Base-by-base conservation (phyloP, 306 rosid species). In the Notholithocarpus densiflorus region DNA sequence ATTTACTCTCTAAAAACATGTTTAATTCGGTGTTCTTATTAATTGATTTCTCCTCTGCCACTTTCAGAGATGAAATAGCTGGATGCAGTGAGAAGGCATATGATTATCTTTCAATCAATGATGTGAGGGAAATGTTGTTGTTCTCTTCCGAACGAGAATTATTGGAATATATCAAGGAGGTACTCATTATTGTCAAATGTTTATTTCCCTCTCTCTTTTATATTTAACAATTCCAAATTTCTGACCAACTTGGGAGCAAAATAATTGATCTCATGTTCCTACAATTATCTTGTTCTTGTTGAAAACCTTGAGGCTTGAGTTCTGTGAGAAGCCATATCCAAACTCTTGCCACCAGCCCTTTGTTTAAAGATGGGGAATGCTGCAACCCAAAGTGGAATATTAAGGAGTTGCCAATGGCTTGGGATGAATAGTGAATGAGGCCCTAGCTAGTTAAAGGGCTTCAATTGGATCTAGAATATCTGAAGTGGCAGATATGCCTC, bases 1-100 rank as follows among this genome's bases (percentile, higher is more conserved):
- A 6, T 54, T 20, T 76, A 43, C 60, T 32, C 15, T 13, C 32
- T 56, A 37, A 3, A 74, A 43, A 60, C 3, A 12, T 21, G n/a
- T 80, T 65, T 56, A 24, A 48, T 18, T 32, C 18, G 60, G 53
- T 61, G 45, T 77, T 85, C 79, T 87, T 13, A 69, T 77, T 8
- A 48, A 64, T 72, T 54, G 48, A 31, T 78, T 31, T 73, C 60
- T 84, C 4, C 76, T 83, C 70, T 77, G 75, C 73, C 66, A 55
- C 71, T 74, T 82, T 23, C 87, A 94, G 98, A 78, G 98, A 94
- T 72, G 98, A 94, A 87, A 92, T 92, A 87, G 97, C 97, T 23
- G 97, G 97, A 79, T 94, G 98, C 90, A 90, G 97, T 27, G 97
- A 94, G 92, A 92, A 91, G 86, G 98, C 98, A 43, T 94, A 92